Conservation (phyloP, 768 basidiomycete genomes). For the Termitomyces sp. region DNA sequence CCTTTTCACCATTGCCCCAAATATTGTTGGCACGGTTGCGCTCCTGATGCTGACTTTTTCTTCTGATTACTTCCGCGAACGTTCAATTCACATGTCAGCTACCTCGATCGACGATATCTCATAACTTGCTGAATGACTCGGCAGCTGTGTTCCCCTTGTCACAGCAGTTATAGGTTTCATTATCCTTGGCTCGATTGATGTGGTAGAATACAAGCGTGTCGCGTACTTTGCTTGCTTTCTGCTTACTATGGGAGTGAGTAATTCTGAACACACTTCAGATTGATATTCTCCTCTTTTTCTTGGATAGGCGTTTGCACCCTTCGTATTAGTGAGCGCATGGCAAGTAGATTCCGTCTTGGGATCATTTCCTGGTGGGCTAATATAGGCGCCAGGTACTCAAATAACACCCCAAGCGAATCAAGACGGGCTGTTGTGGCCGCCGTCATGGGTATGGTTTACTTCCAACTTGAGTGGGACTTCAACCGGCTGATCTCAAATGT, state of each 20-base stretch:
- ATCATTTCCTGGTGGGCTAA: neutral
- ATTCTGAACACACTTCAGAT: neutral
- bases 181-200: constrained; percentile 42
- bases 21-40: constrained; percentile 44
- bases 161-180: constrained; percentile 38
- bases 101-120: neutral
- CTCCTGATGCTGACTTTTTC: constrained; percentile 43
- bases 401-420: constrained; percentile 47
- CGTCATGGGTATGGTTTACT: constrained; percentile 37
- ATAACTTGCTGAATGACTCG: neutral
- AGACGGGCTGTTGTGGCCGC: constrained; percentile 47
- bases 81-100: constrained; percentile 43
- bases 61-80: constrained; percentile 48
- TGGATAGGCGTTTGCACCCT: constrained; percentile 41
- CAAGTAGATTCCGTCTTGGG: constrained; percentile 11
- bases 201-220: constrained; percentile 31
- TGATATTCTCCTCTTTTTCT: neutral
- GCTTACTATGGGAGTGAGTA: constrained; percentile 43
- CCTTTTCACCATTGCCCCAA: constrained; percentile 49
- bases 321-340: constrained; percentile 42
- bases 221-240: constrained; percentile 57
- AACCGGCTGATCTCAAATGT: neutral
- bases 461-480: neutral
- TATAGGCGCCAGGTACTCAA: constrained; percentile 32
- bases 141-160: constrained; percentile 37